Percentiles rank a stretch among this genome's conserved stretches.
These are phyloP conservation scores for Isabelozyma pseudorhagii DNA, from an alignment of 805 yeast genomes.

Conservation along the genomic window DNA sequence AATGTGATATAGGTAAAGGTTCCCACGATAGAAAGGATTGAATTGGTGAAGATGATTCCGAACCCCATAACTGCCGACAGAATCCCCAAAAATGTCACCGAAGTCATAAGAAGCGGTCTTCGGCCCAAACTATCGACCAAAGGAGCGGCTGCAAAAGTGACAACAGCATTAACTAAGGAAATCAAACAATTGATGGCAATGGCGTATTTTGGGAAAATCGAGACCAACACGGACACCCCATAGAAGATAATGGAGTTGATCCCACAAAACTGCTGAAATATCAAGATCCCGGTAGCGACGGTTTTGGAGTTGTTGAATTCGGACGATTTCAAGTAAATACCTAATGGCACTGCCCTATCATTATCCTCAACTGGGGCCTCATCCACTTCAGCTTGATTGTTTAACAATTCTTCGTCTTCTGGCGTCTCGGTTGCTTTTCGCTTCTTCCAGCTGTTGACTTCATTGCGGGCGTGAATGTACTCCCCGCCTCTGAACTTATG, in stretches of 20 bases:
- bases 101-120: constrained; percentile 62
- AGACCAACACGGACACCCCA: constrained; percentile 81
- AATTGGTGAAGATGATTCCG: constrained; percentile 53
- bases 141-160: constrained; percentile 72
- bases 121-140: constrained; percentile 75
- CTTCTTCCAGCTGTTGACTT: constrained; percentile 35
- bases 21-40: constrained; percentile 55
- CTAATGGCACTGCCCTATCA: constrained; percentile 19
- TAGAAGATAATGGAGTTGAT: constrained; percentile 90
- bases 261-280: constrained; percentile 90
- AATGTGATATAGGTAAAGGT: constrained; percentile 74
- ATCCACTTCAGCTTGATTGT: constrained; percentile 9
- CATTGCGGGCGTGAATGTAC: constrained; percentile 28
- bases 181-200: constrained; percentile 71
- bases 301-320: constrained; percentile 55
- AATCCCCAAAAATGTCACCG: constrained; percentile 67
- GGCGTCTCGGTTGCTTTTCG: background rate
- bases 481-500: constrained; percentile 40
- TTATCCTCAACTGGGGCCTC: background rate
- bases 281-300: constrained; percentile 68
- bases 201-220: constrained; percentile 69
- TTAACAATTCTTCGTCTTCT: constrained; percentile 8
- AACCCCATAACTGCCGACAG: constrained; percentile 61
- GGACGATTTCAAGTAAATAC: constrained; percentile 47
- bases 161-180: constrained; percentile 68